Evolutionary conservation across 2,329 filamentous ascomycete species (phyloP).

Genomic region (Aspergillus fischeri): DNA sequence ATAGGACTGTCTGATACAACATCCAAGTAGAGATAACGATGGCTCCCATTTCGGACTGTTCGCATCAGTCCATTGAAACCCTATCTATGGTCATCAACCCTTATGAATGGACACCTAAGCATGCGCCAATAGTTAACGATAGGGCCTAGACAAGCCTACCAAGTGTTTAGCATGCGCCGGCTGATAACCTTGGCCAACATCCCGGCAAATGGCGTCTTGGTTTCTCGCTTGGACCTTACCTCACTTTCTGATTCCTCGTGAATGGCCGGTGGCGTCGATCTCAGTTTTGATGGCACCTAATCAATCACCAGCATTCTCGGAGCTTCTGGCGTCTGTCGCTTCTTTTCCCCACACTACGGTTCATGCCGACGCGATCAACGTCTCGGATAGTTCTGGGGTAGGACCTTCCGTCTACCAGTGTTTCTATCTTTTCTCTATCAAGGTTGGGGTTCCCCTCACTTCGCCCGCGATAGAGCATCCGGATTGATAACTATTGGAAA

Average conservation of each 20-base stretch:
- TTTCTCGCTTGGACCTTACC: conserved; percentile 14
- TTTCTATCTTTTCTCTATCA: conserved; percentile 1
- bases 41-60: background rate
- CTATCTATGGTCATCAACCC: background rate
- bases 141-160: background rate
- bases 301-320: background rate
- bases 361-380: background rate
- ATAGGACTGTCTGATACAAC: background rate
- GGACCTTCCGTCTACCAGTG: background rate
- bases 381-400: background rate
- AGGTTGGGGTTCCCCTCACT: background rate
- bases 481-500: background rate
- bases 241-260: background rate
- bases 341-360: conserved; percentile 2
- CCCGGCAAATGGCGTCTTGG: background rate
- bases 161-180: background rate
- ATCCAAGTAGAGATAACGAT: background rate
- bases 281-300: background rate
- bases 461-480: background rate
- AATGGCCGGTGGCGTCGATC: background rate
- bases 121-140: background rate
- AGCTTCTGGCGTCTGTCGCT: background rate
- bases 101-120: background rate
- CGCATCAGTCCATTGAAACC: background rate
- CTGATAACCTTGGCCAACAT: background rate